Conservation (phyloP, 129 eudicot species). For the Escallonia herrerae region DNA sequence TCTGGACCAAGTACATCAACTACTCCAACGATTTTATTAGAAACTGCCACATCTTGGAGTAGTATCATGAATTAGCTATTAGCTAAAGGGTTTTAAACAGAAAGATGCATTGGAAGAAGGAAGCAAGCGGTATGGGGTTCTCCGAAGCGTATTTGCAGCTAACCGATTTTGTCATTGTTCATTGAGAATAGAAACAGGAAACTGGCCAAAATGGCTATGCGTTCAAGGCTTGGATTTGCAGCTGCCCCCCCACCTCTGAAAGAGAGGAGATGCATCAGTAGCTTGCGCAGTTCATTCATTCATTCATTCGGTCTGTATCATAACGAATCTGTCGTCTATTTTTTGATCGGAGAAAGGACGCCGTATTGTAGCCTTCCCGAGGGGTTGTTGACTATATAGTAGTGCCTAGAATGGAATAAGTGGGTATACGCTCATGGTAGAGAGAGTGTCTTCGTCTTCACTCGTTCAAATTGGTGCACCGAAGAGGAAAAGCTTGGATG, state of each 20-base stretch:
- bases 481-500: constrained; percentile 16
- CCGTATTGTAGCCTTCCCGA: constrained; percentile 26
- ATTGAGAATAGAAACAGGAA: constrained; percentile 26
- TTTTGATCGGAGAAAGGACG: constrained; percentile 34
- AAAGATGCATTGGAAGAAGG: constrained; percentile 15
- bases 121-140: constrained; percentile 15
- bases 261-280: constrained; percentile 28
- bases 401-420: constrained; percentile 22
- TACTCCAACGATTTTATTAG: constrained; percentile 84
- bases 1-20: constrained; percentile 89
- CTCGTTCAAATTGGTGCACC: constrained; percentile 14
- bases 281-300: constrained; percentile 33
- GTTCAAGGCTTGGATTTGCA: constrained; percentile 17
- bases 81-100: constrained; percentile 15
- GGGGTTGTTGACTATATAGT: constrained; percentile 21
- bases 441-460: neutral
- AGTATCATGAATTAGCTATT: constrained; percentile 14
- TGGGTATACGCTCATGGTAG: no score
- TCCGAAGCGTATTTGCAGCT: constrained; percentile 19
- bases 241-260: constrained; percentile 19
- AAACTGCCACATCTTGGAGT: constrained; percentile 90
- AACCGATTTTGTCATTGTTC: constrained; percentile 28
- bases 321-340: constrained; percentile 28
- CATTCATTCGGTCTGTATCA: constrained; percentile 60
- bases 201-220: constrained; percentile 23